phyloP scores from a whole-genome alignment of 371 early-diverging fungal species.

The Rozella allomycis region DNA sequence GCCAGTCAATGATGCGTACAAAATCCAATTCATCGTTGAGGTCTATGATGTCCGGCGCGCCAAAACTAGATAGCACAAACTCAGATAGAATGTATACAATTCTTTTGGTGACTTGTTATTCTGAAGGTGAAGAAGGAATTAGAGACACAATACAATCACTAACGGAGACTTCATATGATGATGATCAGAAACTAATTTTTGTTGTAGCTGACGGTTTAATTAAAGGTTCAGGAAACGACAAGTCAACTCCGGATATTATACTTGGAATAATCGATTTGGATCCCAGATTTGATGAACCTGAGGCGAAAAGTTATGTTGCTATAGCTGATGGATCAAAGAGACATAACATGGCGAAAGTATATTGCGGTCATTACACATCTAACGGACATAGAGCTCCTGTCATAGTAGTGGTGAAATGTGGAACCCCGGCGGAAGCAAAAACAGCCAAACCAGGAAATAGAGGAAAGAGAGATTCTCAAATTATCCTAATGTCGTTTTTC shows the following conservation, averaged over 20 bases:
- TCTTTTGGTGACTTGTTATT: constrained; percentile 12
- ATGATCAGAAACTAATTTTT: constrained; percentile 16
- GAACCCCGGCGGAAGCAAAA: constrained; percentile 40
- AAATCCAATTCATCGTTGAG: too few species aligned
- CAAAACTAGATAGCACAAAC: too few species aligned
- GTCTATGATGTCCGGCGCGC: too few species aligned
- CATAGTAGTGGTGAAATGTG: constrained; percentile 83
- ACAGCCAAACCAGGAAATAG: constrained; percentile 82
- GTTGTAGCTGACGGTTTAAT: constrained; percentile 15
- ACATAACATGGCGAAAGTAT: constrained; percentile 18
- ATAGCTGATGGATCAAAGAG: constrained; percentile 15
- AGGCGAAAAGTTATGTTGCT: constrained; percentile 14
- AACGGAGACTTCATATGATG: constrained; percentile 9
- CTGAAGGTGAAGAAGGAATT: constrained; percentile 19
- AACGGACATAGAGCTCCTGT: background rate
- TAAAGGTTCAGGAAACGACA: constrained; percentile 1
- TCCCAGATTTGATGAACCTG: background rate
- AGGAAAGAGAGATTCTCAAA: constrained; percentile 98
- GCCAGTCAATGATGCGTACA: too few species aligned
- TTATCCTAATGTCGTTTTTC: constrained; percentile 43
- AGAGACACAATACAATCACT: constrained; percentile 17
- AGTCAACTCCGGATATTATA: constrained; percentile 2
- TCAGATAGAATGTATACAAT: too few species aligned
- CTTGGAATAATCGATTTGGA: constrained; percentile 1
- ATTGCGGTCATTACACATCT: constrained; percentile 13